phyloP scores from a whole-genome alignment of 202 grass and related monocot species.

The Panicum virgatum region DNA sequence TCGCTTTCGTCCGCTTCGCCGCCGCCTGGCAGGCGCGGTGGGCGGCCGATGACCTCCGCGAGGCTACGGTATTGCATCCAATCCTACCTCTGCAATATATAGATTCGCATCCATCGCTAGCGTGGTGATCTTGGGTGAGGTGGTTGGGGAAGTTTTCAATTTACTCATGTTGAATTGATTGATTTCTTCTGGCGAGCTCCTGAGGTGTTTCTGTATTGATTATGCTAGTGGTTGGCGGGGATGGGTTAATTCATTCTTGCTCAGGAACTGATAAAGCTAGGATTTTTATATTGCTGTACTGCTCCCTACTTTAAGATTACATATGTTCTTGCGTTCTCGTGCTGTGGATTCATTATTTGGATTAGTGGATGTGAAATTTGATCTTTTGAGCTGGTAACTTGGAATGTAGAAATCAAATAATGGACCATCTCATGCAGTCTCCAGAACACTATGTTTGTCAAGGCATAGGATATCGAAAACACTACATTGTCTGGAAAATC shows the following conservation, averaged over 20 bases:
- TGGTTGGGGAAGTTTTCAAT: constrained; percentile 27
- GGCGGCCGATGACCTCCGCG: constrained; percentile 51
- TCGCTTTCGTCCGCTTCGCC: constrained; percentile 59
- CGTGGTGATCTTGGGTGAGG: neutral
- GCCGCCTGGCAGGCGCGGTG: constrained; percentile 51
- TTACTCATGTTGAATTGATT: constrained; percentile 27
- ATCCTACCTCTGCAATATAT: neutral
- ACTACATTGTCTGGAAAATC: neutral
- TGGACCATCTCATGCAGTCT: neutral
- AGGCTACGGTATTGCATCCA: constrained; percentile 28
- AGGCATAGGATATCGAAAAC: neutral
- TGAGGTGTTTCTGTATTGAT: neutral
- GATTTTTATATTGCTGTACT: neutral
- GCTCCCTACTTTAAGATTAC: neutral
- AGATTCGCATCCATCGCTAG: constrained; percentile 5
- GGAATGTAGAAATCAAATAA: neutral
- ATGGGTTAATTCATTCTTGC: neutral
- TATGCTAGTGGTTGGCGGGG: neutral
- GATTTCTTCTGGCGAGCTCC: neutral
- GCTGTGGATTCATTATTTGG: neutral
- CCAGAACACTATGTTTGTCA: neutral
- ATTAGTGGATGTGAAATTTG: neutral
- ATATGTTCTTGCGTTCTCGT: neutral
- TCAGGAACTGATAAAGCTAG: neutral
- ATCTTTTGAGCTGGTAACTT: constrained; percentile 16